Evolutionary conservation across 1,284 basidiomycete genomes (phyloP).

Genomic region (Cutaneotrichosporon cavernicola): DNA sequence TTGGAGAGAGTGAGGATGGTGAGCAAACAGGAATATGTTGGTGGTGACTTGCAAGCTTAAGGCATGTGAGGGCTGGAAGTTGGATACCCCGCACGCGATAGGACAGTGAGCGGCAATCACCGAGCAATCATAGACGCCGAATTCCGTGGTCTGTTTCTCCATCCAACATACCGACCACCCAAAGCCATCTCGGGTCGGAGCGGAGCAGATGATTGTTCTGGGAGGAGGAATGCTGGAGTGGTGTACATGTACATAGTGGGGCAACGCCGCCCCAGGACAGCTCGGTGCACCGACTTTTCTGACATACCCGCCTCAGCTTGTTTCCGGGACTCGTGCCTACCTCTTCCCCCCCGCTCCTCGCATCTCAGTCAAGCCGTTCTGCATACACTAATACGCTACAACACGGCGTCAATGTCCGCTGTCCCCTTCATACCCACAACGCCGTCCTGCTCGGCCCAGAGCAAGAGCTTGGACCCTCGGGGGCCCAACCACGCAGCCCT

Average conservation of each 20-base stretch:
- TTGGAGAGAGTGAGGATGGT: neutral
- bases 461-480: conserved; percentile 43
- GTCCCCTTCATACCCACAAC: conserved; percentile 69
- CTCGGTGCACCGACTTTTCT: too few species aligned
- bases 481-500: conserved; percentile 55
- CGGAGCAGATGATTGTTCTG: neutral
- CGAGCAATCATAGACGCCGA: conserved; percentile 9
- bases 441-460: conserved; percentile 63
- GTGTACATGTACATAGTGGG: too few species aligned
- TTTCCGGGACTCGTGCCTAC: neutral
- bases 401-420: conserved; percentile 19
- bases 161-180: too few species aligned
- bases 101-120: neutral
- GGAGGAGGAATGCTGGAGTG: too few species aligned
- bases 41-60: neutral
- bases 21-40: neutral
- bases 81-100: neutral
- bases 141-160: neutral
- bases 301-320: too few species aligned
- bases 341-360: neutral
- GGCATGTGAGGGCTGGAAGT: neutral
- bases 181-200: neutral
- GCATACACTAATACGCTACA: neutral
- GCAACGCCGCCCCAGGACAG: too few species aligned
- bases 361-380: neutral